A percentile compares a stretch with the other conserved stretches of the same genome.
phyloP scores from a whole-genome alignment of 2,329 filamentous ascomycete genomes.

The Penicillium capsulatum region DNA sequence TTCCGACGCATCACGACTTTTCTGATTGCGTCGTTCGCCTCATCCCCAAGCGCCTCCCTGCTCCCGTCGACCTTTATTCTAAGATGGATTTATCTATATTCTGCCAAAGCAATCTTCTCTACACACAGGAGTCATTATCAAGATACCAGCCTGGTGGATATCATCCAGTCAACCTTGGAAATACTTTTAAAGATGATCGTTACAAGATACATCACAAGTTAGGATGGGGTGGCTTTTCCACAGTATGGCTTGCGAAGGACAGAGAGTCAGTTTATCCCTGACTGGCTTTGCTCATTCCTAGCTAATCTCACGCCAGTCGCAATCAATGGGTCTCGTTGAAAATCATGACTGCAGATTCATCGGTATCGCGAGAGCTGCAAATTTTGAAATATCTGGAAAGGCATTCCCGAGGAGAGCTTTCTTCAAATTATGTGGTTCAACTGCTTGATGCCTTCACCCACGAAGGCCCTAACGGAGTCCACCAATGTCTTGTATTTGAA shows the following conservation, averaged over 20 bases:
- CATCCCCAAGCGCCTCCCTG: not conserved
- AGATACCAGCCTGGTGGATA: constrained; percentile 42
- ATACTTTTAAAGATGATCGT: constrained; percentile 39
- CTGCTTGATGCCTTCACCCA: constrained; percentile 31
- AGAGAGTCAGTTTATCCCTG: constrained; percentile 19
- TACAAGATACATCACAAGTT: constrained; percentile 47
- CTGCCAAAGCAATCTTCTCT: constrained; percentile 22
- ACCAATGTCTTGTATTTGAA: constrained; percentile 35
- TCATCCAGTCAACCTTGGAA: constrained; percentile 44
- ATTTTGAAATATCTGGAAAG: constrained; percentile 14
- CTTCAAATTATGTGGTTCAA: constrained; percentile 26
- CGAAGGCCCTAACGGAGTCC: constrained; percentile 33
- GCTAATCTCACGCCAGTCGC: constrained; percentile 13
- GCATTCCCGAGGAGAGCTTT: constrained; percentile 10
- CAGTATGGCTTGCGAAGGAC: constrained; percentile 45
- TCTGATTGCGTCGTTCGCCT: not conserved
- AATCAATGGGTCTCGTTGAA: constrained; percentile 33
- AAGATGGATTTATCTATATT: constrained; percentile 19
- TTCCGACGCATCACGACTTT: not conserved
- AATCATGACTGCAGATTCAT: constrained; percentile 26
- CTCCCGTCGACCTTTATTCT: not conserved
- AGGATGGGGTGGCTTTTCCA: constrained; percentile 45
- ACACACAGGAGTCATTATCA: constrained; percentile 22
- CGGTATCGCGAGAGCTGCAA: constrained; percentile 18
- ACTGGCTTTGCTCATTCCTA: constrained; percentile 6